Evolutionary conservation across 495 filamentous ascomycete genomes (phyloP), one percentile per base, ranked within the genome.

Genomic region (Usnea hakonensis): DNA sequence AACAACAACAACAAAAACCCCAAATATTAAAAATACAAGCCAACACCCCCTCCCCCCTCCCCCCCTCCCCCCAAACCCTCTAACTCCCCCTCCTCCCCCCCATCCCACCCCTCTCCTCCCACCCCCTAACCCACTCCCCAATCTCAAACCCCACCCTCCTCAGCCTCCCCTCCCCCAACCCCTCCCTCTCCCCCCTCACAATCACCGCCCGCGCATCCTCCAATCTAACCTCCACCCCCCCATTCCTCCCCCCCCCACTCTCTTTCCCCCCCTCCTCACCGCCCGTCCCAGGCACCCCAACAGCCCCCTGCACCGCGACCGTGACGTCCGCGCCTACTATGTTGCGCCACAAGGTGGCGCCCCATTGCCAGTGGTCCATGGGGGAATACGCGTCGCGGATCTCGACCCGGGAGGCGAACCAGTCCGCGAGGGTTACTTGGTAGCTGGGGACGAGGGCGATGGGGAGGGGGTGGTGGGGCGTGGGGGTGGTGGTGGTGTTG

Each of bases 351-450:
- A 96, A 80, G 56, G 89, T 94, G 33, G 93, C 94, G 78, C 93
- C 90, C 94, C 94, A 97, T 74, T 96, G 91, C 94, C 94, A 98
- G 71, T 98, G 94, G 69, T 98, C 91, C 35, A 90, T 77, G 0
- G 90, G 86, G 1, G 82, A 81, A 70, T 95, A 96, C 3, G 83
- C 77, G 66, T 96, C 92, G 14, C 78, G 74, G 55, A 95, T 88
- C 10, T 87, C 87, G 14, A 92, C 83, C 19, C 78, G 75, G 56
- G 79, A 82, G 0, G 91, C 87, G 67, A 87, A 93, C 37, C 78
- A 73, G 68, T 97, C 89, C 8, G 87, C 86, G 1, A 83, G 83
- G 2, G 85, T 89, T 17, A 97, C 83, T 62, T 88, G 84, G 71
- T 87, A 96, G 19, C 85, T 83, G 0, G 89, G 83, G 1, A 95